Percentiles rank a stretch among this genome's conserved stretches.
Conservation (phyloP, 495 filamentous ascomycete genomes). For the Talaromyces stipitatus region DNA sequence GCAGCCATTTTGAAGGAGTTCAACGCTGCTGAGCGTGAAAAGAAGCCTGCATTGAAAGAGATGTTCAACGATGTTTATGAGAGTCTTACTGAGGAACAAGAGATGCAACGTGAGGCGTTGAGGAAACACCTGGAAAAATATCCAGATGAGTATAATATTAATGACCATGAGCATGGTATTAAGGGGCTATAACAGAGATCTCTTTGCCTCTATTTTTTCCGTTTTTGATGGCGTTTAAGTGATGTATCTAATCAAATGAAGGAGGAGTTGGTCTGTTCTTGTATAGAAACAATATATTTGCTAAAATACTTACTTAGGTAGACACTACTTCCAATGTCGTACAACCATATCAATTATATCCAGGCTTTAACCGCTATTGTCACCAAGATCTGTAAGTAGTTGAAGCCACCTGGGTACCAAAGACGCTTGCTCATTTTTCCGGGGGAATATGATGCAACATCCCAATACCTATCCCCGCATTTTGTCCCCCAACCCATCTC, state of each 20-base stretch:
- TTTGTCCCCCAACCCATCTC: background rate
- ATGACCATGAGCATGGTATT: constrained; percentile 66
- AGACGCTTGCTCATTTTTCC: background rate
- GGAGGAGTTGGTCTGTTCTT: too few species aligned
- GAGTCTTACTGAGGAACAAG: constrained; percentile 72
- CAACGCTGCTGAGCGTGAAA: constrained; percentile 77
- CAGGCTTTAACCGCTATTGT: background rate
- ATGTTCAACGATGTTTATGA: constrained; percentile 89
- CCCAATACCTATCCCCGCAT: background rate
- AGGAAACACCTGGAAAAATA: constrained; percentile 73
- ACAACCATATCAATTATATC: too few species aligned
- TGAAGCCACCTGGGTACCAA: background rate
- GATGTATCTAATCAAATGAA: too few species aligned
- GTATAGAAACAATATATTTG: too few species aligned
- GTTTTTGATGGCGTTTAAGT: background rate
- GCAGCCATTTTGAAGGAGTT: constrained; percentile 80
- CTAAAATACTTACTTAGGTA: background rate
- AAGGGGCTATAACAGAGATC: constrained; percentile 44
- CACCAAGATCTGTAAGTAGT: background rate
- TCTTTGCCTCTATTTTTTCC: background rate
- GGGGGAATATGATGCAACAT: background rate
- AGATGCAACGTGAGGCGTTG: constrained; percentile 71
- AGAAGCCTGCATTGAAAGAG: constrained; percentile 68
- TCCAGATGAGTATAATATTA: constrained; percentile 87
- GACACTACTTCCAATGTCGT: too few species aligned